Percentiles rank a stretch among this genome's conserved stretches.
These are phyloP conservation scores for Volvox africanus DNA, from an alignment of 139 green algal species.

Conservation along the genomic window DNA sequence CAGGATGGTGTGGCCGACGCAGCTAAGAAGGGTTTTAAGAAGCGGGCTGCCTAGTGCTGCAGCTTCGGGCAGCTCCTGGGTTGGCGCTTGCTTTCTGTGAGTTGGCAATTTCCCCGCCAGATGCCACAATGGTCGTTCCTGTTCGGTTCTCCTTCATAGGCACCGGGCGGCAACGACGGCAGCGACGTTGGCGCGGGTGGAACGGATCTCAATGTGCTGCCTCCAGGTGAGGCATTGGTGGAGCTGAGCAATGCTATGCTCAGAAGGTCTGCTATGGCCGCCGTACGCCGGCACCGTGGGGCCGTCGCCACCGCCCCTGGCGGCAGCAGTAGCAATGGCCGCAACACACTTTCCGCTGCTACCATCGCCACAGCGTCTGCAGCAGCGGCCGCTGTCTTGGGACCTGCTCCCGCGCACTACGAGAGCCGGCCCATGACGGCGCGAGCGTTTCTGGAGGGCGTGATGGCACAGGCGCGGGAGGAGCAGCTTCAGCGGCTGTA, in stretches of 20 bases:
- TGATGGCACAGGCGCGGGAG: slow-evolving; percentile 26
- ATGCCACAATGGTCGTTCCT: neutral
- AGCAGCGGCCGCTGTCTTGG: neutral
- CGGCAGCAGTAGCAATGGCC: neutral
- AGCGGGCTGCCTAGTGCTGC: too few relatives aligned
- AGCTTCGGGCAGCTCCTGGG: too few relatives aligned
- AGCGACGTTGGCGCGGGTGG: neutral
- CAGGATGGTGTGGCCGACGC: too few relatives aligned
- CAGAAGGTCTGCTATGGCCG: neutral
- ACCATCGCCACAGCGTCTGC: neutral
- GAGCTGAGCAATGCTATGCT: slow-evolving; percentile 24
- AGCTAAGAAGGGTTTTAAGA: too few relatives aligned
- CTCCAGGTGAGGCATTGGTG: slow-evolving; percentile 2
- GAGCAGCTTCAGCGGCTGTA: slow-evolving; percentile 33
- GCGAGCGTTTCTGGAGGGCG: slow-evolving; percentile 37
- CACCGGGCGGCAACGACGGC: neutral
- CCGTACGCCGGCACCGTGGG: neutral
- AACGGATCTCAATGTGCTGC: neutral
- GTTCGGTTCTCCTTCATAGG: neutral
- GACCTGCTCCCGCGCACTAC: slow-evolving; percentile 6
- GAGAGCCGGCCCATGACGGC: slow-evolving; percentile 42
- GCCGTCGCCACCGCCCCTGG: neutral
- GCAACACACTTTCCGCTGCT: neutral
- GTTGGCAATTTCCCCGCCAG: neutral
- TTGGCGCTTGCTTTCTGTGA: too few relatives aligned